Evolutionary conservation across 345 rosid genomes (phyloP).

Genomic region (Abelmoschus esculentus): DNA sequence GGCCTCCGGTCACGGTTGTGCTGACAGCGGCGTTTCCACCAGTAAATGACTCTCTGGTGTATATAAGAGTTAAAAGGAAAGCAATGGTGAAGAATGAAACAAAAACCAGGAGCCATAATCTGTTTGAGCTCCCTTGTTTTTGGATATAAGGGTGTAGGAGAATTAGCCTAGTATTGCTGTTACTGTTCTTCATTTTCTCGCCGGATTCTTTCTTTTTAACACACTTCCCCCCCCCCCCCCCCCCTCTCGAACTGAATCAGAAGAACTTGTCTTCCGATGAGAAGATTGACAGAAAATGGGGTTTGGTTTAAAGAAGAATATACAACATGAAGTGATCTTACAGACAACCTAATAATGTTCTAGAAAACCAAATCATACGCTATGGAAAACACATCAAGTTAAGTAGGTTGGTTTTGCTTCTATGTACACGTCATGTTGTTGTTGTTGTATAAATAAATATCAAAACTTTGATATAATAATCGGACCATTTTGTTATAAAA

Average conservation of each 20-base stretch:
- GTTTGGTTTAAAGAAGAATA: slow-evolving; percentile 24
- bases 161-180: neutral
- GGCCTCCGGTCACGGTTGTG: slow-evolving; percentile 10
- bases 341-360: slow-evolving; percentile 20
- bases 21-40: neutral
- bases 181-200: neutral
- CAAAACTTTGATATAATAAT: too few species aligned
- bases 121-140: neutral
- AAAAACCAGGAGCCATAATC: neutral
- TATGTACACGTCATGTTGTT: slow-evolving; percentile 10
- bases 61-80: neutral
- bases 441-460: neutral
- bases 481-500: neutral
- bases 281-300: slow-evolving; percentile 18
- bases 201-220: neutral
- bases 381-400: neutral
- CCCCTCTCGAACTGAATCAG: neutral
- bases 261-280: slow-evolving; percentile 19
- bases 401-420: slow-evolving; percentile 9
- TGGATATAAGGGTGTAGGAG: neutral
- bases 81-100: neutral
- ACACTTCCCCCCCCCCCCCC: neutral
- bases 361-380: slow-evolving; percentile 8
- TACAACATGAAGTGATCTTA: slow-evolving; percentile 30
- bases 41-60: neutral